These are phyloP conservation scores for Mycosphaerella sp. DNA, from an alignment of 2,329 filamentous ascomycete species.

Conservation along the genomic window DNA sequence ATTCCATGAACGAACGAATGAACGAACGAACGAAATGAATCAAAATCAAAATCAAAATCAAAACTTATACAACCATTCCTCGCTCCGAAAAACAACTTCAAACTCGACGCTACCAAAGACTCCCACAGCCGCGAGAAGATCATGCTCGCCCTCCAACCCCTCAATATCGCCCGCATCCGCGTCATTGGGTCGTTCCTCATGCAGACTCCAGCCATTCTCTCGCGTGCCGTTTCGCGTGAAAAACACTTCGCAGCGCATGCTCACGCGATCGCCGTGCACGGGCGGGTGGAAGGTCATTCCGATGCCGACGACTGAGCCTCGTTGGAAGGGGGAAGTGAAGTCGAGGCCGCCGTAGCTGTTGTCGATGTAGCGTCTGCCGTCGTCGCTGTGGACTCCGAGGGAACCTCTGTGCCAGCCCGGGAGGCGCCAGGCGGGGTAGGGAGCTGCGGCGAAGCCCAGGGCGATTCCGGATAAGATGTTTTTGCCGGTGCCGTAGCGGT, in stretches of 20 bases:
- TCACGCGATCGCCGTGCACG: slow-evolving; percentile 21
- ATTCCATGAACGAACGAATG: too few species aligned
- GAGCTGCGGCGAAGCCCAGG: slow-evolving; percentile 64
- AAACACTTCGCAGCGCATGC: slow-evolving; percentile 56
- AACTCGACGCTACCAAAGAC: slow-evolving; percentile 63
- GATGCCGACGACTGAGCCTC: slow-evolving; percentile 62
- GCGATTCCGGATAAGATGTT: slow-evolving; percentile 52
- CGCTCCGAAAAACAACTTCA: slow-evolving; percentile 47
- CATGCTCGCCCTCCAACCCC: slow-evolving; percentile 59
- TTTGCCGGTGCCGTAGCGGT: slow-evolving; percentile 23
- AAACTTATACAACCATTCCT: slow-evolving; percentile 31
- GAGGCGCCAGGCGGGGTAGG: slow-evolving; percentile 70
- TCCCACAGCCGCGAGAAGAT: slow-evolving; percentile 65
- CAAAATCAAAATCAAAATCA: too few species aligned
- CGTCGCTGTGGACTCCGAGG: slow-evolving; percentile 71
- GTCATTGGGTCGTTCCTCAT: slow-evolving; percentile 64
- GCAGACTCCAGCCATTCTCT: slow-evolving; percentile 61
- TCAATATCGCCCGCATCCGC: slow-evolving; percentile 54
- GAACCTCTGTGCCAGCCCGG: slow-evolving; percentile 76
- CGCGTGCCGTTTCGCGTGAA: slow-evolving; percentile 61
- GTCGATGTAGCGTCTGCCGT: slow-evolving; percentile 68
- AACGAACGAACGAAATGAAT: too few species aligned
- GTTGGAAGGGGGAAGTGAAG: slow-evolving; percentile 59
- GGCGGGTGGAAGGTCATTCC: slow-evolving; percentile 56
- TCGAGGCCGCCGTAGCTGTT: slow-evolving; percentile 66